Percentiles rank a stretch among this genome's conserved stretches.
Evolutionary conservation across 139 green algal species (phyloP).

Genomic region (Mesostigma viride): DNA sequence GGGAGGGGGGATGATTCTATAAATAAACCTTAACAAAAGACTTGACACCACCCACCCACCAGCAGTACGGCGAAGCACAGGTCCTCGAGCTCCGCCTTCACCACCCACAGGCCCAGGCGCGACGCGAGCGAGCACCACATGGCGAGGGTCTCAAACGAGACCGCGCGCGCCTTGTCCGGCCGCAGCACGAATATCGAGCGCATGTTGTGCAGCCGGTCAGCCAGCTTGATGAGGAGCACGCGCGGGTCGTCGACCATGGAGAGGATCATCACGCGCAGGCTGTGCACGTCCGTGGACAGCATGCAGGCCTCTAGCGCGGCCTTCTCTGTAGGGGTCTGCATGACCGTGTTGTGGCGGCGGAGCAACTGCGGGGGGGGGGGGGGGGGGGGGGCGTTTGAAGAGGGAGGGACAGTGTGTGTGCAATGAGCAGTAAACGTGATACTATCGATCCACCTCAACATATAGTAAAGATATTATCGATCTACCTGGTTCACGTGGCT

Average conservation of each 20-base stretch:
- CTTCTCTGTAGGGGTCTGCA: too few species aligned
- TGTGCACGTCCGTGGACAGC: slow-evolving; percentile 11
- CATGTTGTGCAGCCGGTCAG: slow-evolving; percentile 67
- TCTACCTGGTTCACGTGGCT: too few species aligned
- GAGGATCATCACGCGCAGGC: slow-evolving; percentile 54
- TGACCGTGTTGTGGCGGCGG: too few species aligned
- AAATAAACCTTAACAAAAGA: slow-evolving; percentile 2
- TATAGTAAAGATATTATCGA: too few species aligned
- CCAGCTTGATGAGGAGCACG: slow-evolving; percentile 80
- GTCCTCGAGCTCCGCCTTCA: slow-evolving; percentile 91
- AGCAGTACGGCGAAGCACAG: slow-evolving; percentile 67
- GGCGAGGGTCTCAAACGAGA: slow-evolving; percentile 70
- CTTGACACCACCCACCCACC: slow-evolving; percentile 7
- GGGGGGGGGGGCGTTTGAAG: too few species aligned
- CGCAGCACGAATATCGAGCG: slow-evolving; percentile 39
- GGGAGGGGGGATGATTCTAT: too few species aligned
- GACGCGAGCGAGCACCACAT: slow-evolving; percentile 75
- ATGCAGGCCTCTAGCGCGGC: too few species aligned
- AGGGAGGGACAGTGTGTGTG: too few species aligned
- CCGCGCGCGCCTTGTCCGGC: slow-evolving; percentile 45
- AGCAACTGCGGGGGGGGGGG: too few species aligned
- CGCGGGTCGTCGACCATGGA: slow-evolving; percentile 62
- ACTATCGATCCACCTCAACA: too few species aligned
- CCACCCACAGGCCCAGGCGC: slow-evolving; percentile 68
- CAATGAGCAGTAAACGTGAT: too few species aligned